These are phyloP conservation scores for Phytophthora macrochlamydospora DNA, from an alignment of 352 stramenopile genomes.

Conservation along the genomic window DNA sequence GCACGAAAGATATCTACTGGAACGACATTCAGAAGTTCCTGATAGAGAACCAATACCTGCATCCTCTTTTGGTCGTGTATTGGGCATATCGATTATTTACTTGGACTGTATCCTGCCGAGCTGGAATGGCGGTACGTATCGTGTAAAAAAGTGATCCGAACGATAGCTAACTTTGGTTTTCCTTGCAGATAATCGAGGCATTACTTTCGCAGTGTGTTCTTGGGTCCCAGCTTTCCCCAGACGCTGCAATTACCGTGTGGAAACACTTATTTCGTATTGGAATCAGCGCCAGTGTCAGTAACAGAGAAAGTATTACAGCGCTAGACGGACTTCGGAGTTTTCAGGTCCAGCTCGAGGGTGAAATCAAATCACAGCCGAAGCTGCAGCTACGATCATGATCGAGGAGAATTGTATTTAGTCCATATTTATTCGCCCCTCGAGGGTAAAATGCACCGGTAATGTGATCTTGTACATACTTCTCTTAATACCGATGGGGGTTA, in stretches of 20 bases:
- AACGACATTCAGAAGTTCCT: slow-evolving; percentile 81
- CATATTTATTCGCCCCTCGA: slow-evolving; percentile 29
- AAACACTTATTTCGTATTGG: slow-evolving; percentile 61
- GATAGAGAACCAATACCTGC: slow-evolving; percentile 60
- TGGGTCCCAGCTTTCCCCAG: slow-evolving; percentile 52
- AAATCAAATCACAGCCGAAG: slow-evolving; percentile 59
- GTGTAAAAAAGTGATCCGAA: not conserved
- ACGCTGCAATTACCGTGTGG: slow-evolving; percentile 65
- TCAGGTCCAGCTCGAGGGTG: slow-evolving; percentile 44
- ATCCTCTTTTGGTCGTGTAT: slow-evolving; percentile 67
- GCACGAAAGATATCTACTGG: slow-evolving; percentile 77
- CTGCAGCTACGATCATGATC: slow-evolving; percentile 49
- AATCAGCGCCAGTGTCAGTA: slow-evolving; percentile 5
- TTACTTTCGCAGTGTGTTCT: slow-evolving; percentile 65
- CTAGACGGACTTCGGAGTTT: slow-evolving; percentile 36
- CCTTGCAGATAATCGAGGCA: slow-evolving; percentile 63
- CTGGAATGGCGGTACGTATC: slow-evolving; percentile 56
- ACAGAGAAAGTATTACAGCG: slow-evolving; percentile 10
- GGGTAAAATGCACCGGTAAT: slow-evolving; percentile 19
- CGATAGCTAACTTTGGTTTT: not conserved
- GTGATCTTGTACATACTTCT: slow-evolving; percentile 3
- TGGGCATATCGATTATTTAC: slow-evolving; percentile 73
- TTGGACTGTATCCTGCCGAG: slow-evolving; percentile 65
- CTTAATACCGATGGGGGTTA: not conserved
- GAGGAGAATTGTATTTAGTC: slow-evolving; percentile 18